phyloP scores from a whole-genome alignment of 257 asterid genomes.

The Solanum chaucha region DNA sequence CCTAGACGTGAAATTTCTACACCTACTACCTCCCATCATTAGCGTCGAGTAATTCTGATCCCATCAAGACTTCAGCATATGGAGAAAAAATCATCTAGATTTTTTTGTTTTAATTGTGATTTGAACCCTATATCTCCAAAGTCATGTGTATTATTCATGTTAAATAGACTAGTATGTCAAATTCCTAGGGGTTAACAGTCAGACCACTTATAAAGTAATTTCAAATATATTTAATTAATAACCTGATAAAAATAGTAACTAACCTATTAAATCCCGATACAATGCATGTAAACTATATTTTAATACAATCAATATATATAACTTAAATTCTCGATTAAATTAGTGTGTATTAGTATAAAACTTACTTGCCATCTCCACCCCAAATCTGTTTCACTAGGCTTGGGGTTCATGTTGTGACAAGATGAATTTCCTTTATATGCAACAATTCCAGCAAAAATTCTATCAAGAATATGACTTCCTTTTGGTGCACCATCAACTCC shows the following conservation, averaged over 20 bases:
- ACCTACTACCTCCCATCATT: neutral
- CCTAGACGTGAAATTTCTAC: no score
- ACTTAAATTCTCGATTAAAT: neutral
- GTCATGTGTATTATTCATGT: no score
- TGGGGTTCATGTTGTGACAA: conserved; percentile 19
- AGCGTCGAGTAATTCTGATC: neutral
- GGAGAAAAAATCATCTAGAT: no score
- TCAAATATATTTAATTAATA: neutral
- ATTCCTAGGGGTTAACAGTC: no score
- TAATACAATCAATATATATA: neutral
- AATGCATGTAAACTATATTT: neutral
- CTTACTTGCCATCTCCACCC: conserved; percentile 82
- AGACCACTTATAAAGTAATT: no score
- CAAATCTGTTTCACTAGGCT: conserved; percentile 12
- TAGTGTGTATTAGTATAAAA: neutral
- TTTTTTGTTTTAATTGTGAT: no score
- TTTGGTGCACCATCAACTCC: conserved; percentile 44
- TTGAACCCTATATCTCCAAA: no score
- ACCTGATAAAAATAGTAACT: neutral
- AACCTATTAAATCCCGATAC: neutral
- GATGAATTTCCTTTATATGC: conserved; percentile 10
- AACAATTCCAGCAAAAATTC: conserved; percentile 37
- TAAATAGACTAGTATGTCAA: no score
- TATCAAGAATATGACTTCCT: conserved; percentile 28
- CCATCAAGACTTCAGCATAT: no score